Base-by-base conservation (phyloP, 176 grass and related monocot genomes). In the Rhynchospora pubera region DNA sequence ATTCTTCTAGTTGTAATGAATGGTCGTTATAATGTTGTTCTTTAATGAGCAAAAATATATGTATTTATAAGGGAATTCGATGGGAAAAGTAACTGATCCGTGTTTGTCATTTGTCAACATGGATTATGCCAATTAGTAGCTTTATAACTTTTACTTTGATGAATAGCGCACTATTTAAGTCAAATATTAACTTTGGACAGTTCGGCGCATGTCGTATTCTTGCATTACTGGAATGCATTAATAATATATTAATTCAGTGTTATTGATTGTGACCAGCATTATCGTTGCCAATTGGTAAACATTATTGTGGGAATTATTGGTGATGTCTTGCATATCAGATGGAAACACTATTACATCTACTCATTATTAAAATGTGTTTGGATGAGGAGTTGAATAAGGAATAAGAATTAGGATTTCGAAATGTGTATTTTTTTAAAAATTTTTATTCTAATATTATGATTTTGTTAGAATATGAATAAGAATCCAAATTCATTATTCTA, bases 201-300 rank as follows among this genome's bases (percentile, higher is more conserved):
- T 80, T 80, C 30, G 55, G 78, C 78, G 11, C 24, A 46, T 21
- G 78, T 62, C 78, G 24, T 57, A 61, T 16, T 80, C 57, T 46
- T 80, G 56, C 16, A 21, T 80, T 44, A 80, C 12, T 80, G 57
- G 77, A 57, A 59, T 79, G 55, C 51, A 43, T 19, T 79, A 57
- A 45, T 43, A 9, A 4, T 22, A 62, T 34, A 62, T 80, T 80
- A 46, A 77, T 79, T 80, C 6, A 76, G 46, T 55, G 48, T 76
- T 55, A 1, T 16, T 16, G 72, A 76, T 32, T 28, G 72, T 16
- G 72, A 76, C 48, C 6, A 5, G 22, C 71, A 75, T 75, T 22
- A 53, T 53, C 22, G 21, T 7, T 53, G n/a, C 21, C 71, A 75
- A 75, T 75, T 75, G 71, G 53, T 47, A 73, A 52, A 75, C 46